Evolutionary conservation across 306 rosid species (phyloP).

Genomic region (Pachyrhizus erosus): DNA sequence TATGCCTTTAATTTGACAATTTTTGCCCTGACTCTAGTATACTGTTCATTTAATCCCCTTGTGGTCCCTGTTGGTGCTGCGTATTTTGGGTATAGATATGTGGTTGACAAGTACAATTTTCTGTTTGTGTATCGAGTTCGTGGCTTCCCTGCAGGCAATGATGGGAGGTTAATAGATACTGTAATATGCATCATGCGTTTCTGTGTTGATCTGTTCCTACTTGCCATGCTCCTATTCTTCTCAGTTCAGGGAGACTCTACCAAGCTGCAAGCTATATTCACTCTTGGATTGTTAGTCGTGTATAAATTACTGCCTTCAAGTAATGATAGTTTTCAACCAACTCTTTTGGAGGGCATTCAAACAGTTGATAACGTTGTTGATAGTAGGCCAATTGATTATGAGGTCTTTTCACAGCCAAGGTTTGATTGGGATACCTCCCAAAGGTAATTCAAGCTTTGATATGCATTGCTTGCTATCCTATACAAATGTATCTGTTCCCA

Average conservation of each 20-base stretch:
- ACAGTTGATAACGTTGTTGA: slow-evolving; percentile 74
- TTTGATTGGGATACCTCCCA: slow-evolving; percentile 90
- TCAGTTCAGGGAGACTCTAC: slow-evolving; percentile 92
- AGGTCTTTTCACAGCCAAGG: slow-evolving; percentile 85
- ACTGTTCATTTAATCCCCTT: slow-evolving; percentile 87
- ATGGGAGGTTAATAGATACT: slow-evolving; percentile 92
- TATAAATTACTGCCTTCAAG: slow-evolving; percentile 78
- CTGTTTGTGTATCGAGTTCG: slow-evolving; percentile 87
- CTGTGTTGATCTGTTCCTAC: slow-evolving; percentile 81
- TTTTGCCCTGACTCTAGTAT: slow-evolving; percentile 88
- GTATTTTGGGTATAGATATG: slow-evolving; percentile 92
- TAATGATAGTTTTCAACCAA: slow-evolving; percentile 64
- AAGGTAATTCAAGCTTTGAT: slow-evolving; percentile 50
- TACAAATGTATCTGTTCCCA: slow-evolving; percentile 40
- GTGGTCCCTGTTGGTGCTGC: slow-evolving; percentile 92
- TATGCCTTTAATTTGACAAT: slow-evolving; percentile 92
- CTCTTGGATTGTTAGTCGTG: slow-evolving; percentile 79
- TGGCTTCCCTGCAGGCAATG: slow-evolving; percentile 97
- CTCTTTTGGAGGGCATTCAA: slow-evolving; percentile 80
- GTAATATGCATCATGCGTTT: slow-evolving; percentile 89
- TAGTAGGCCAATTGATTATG: slow-evolving; percentile 79
- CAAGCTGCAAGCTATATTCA: slow-evolving; percentile 94
- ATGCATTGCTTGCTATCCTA: slow-evolving; percentile 28
- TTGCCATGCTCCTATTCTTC: slow-evolving; percentile 92
- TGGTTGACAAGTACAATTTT: slow-evolving; percentile 96